Percentiles rank a stretch among this genome's conserved stretches.
Conservation (phyloP, 352 stramenopile species). For the Paralagenidium karlingii region DNA sequence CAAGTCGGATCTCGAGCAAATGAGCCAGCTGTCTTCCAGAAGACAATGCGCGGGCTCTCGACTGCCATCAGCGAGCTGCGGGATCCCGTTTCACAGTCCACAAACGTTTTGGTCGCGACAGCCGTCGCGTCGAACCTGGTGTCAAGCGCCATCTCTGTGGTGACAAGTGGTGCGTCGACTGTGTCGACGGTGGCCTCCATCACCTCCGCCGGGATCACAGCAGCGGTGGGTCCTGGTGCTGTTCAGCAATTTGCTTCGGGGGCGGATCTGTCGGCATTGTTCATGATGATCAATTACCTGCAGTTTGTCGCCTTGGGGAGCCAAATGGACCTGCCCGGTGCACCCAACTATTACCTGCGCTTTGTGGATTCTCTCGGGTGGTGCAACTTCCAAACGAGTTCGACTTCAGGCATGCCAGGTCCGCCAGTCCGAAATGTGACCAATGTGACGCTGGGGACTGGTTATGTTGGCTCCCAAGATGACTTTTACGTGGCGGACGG, state of each 20-base stretch:
- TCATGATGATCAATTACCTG: constrained; percentile 57
- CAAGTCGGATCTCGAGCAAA: not conserved
- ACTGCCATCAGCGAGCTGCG: constrained; percentile 6
- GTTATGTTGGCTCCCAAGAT: too few relatives aligned
- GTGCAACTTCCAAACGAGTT: constrained; percentile 27
- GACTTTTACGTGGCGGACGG: constrained; percentile 51
- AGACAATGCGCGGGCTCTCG: constrained; percentile 7
- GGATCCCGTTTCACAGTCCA: constrained; percentile 20
- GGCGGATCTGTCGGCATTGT: constrained; percentile 34
- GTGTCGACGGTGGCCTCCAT: constrained; percentile 2
- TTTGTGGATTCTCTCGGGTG: constrained; percentile 64
- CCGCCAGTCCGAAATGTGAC: constrained; percentile 10
- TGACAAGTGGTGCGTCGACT: constrained; percentile 10
- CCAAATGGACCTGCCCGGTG: constrained; percentile 40
- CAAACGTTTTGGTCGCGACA: constrained; percentile 38
- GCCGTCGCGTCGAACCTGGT: constrained; percentile 38
- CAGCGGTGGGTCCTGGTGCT: constrained; percentile 7
- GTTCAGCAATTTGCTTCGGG: constrained; percentile 8
- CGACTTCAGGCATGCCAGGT: too few relatives aligned
- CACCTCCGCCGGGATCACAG: not conserved
- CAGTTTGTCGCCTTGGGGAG: constrained; percentile 57
- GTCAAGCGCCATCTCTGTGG: constrained; percentile 16
- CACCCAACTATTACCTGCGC: constrained; percentile 42
- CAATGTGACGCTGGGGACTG: constrained; percentile 33
- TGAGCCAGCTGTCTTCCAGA: not conserved